Conservation (phyloP, 306 rosid species). For the Casuarina cunninghamiana region DNA sequence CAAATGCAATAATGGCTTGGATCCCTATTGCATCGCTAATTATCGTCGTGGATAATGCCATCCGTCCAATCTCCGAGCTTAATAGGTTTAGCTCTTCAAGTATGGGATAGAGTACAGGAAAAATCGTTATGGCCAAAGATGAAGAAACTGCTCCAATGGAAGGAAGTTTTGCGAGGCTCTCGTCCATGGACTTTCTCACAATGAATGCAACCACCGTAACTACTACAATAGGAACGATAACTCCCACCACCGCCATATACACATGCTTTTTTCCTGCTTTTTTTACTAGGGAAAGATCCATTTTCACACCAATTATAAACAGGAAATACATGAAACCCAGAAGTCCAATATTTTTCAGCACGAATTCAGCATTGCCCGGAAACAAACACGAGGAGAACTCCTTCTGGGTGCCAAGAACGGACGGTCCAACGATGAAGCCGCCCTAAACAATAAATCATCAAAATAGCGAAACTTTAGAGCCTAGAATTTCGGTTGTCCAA, state of each 20-base stretch:
- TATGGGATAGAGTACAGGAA: conserved; percentile 43
- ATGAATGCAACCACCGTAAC: conserved; percentile 27
- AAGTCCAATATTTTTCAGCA: conserved; percentile 50
- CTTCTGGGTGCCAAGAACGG: conserved; percentile 47
- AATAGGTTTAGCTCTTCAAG: conserved; percentile 71
- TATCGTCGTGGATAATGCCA: conserved; percentile 46
- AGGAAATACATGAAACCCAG: conserved; percentile 67
- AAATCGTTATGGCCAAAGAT: conserved; percentile 46
- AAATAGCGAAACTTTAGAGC: neutral
- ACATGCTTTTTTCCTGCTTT: conserved; percentile 49
- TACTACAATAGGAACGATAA: conserved; percentile 28
- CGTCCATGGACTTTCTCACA: conserved; percentile 53
- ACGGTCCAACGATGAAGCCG: conserved; percentile 78
- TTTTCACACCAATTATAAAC: conserved; percentile 65
- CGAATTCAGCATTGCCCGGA: conserved; percentile 25
- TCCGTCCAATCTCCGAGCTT: conserved; percentile 63
- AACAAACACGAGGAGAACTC: conserved; percentile 24
- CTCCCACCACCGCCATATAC: conserved; percentile 36
- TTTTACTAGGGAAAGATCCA: conserved; percentile 37
- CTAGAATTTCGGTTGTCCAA: no score
- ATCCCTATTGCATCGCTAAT: conserved; percentile 50
- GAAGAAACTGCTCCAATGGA: conserved; percentile 49
- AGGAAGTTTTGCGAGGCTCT: conserved; percentile 37
- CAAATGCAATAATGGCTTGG: conserved; percentile 27
- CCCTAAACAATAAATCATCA: conserved; percentile 43